Conservation (phyloP, 257 asterid species). For the Forsythia suspensa region DNA sequence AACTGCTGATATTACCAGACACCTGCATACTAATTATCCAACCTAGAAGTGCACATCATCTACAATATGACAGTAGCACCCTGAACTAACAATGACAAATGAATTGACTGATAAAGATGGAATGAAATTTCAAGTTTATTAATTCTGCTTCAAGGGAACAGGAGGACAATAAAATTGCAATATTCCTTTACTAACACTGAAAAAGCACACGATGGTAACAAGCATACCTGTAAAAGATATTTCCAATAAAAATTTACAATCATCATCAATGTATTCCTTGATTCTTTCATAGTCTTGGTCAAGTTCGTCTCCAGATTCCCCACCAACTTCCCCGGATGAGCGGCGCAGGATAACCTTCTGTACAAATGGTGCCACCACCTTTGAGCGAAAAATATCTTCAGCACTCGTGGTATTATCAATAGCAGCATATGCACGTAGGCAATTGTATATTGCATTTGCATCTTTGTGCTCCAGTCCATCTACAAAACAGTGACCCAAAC, state of each 20-base stretch:
- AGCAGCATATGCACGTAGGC: conserved; percentile 97
- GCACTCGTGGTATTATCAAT: conserved; percentile 83
- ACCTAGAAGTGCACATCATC: conserved; percentile 13
- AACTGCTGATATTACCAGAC: background rate
- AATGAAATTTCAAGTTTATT: conserved; percentile 4
- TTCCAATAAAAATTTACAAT: conserved; percentile 84
- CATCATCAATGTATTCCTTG: conserved; percentile 62
- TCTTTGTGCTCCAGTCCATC: conserved; percentile 95
- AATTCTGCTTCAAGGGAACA: conserved; percentile 15
- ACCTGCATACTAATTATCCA: conserved; percentile 2
- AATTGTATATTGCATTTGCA: conserved; percentile 84
- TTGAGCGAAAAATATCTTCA: conserved; percentile 80
- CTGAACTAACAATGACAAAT: conserved; percentile 10
- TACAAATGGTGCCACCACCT: conserved; percentile 69
- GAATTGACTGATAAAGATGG: conserved; percentile 4
- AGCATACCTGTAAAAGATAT: conserved; percentile 76
- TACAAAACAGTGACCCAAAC: conserved; percentile 82
- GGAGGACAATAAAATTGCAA: conserved; percentile 19
- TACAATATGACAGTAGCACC: conserved; percentile 8
- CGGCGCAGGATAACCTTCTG: conserved; percentile 53
- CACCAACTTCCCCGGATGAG: conserved; percentile 43
- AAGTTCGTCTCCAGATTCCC: conserved; percentile 71
- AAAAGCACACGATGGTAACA: background rate
- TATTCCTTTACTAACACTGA: conserved; percentile 1
- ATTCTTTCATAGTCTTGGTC: conserved; percentile 73